phyloP scores from a whole-genome alignment of 208 protist species.

The Spongospora subterranea region DNA sequence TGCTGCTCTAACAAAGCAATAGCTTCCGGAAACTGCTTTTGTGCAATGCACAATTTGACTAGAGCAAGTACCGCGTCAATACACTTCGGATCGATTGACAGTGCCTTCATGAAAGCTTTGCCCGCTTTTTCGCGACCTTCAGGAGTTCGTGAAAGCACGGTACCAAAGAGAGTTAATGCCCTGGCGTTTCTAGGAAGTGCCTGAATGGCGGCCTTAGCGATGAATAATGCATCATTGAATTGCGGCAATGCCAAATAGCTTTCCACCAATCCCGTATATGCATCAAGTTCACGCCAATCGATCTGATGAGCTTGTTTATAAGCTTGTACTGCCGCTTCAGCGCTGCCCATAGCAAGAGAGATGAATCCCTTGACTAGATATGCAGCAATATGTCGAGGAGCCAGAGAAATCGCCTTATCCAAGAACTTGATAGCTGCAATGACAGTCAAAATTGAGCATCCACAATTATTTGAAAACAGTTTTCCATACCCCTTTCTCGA shows the following conservation, averaged over 20 bases:
- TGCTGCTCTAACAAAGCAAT: conserved; percentile 51
- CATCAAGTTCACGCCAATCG: conserved; percentile 43
- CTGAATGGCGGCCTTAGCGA: conserved; percentile 49
- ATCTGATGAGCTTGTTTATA: conserved; percentile 45
- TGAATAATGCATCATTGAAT: conserved; percentile 52
- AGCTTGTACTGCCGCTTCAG: neutral
- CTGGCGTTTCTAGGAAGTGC: conserved; percentile 1
- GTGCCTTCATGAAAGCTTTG: conserved; percentile 49
- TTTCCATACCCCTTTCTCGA: neutral
- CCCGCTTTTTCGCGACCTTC: conserved; percentile 28
- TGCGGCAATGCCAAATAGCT: neutral
- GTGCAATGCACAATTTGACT: conserved; percentile 11
- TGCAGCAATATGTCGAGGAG: conserved; percentile 11
- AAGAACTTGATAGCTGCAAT: conserved; percentile 44
- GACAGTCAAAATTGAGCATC: neutral
- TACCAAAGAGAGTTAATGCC: conserved; percentile 48
- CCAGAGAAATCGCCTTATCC: conserved; percentile 31
- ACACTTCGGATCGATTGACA: conserved; percentile 26
- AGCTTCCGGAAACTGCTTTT: conserved; percentile 34
- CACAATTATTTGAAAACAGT: neutral
- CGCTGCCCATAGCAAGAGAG: neutral
- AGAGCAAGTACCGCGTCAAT: neutral
- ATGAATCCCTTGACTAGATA: conserved; percentile 45
- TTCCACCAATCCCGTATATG: conserved; percentile 7
- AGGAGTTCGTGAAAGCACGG: neutral